Evolutionary conservation across 1,284 basidiomycete genomes (phyloP), one percentile per base, ranked within the genome.

Genomic region (Austroboletus niveus): DNA sequence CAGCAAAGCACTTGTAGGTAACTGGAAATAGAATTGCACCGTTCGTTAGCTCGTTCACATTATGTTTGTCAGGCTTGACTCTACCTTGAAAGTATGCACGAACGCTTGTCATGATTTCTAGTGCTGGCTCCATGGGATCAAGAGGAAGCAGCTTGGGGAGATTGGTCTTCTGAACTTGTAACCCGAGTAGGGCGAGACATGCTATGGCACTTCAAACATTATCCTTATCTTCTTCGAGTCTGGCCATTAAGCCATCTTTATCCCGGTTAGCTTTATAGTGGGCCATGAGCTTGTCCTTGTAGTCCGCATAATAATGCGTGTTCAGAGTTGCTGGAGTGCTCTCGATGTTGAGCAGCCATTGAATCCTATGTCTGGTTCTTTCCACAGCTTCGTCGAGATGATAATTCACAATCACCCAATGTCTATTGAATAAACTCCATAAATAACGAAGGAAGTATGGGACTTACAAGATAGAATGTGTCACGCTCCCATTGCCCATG

Each of bases 1-100:
- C 87, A 0, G 72, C 71, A 47, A 87, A 82, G 0, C 87, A 79
- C 62, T 87, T 87, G 63, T 83, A 87, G 0, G 86, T 76, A 1
- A 89, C 87, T 87, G 53, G 11, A 32, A 42, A 38, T 35, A 22
- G 4, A 9, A 5, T 20, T 39, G 15, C n/a, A n/a, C 22, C 34
- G 24, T 12, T 24, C 15, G 12, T 52, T 24, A 48, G 47, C 15
- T 15, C n/a, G 9, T 51, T n/a, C 14, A 4, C 22, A 8, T 14
- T 8, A 5, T 8, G 8, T 7, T 8, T 39, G 38, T 42, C 15
- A 24, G 9, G 12, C 27, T 30, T 11, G 29, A 45, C 54, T 57
- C 9, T 52, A 84, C 84, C 81, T 75, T 87, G 84, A 65, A 87
- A 89, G 57, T 89, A 89, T 0, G 84, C 88, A 1, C 84, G 73